These are phyloP conservation scores for Calonectria ilicicola DNA, from an alignment of 2,329 filamentous ascomycete species.

Conservation along the genomic window DNA sequence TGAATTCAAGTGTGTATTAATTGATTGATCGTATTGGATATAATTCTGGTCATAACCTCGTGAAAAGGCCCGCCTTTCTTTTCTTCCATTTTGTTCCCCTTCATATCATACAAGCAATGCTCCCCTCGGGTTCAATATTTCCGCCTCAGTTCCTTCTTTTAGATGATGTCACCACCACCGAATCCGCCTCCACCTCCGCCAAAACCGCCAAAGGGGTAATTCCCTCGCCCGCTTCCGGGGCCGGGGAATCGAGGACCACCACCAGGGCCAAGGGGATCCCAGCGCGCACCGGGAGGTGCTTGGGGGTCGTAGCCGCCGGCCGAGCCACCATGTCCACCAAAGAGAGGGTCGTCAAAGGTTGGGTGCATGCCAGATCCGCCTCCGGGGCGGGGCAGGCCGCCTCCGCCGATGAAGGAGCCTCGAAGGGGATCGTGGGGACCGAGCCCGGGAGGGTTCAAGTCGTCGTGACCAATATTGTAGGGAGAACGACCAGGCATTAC, in stretches of 20 bases:
- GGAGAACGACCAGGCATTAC: slow-evolving; percentile 63
- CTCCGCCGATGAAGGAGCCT: slow-evolving; percentile 72
- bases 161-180: slow-evolving; percentile 50
- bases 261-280: slow-evolving; percentile 86
- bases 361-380: slow-evolving; percentile 91
- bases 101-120: slow-evolving; percentile 19
- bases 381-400: slow-evolving; percentile 68
- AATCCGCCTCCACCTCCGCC: slow-evolving; percentile 50
- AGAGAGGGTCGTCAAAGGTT: slow-evolving; percentile 91
- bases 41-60: slow-evolving; percentile 29
- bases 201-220: slow-evolving; percentile 54
- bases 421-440: slow-evolving; percentile 87
- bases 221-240: slow-evolving; percentile 53
- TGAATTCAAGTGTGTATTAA: background rate
- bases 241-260: slow-evolving; percentile 61
- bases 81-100: background rate
- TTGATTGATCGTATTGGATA: background rate
- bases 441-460: slow-evolving; percentile 87
- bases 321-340: slow-evolving; percentile 61
- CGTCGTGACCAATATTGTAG: slow-evolving; percentile 82
- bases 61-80: slow-evolving; percentile 10
- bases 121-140: background rate
- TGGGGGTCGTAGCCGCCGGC: slow-evolving; percentile 67
- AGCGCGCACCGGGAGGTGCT: slow-evolving; percentile 89
- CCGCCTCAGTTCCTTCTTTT: background rate